Conservation (phyloP, 176 grass and related monocot species). For the Tillandsia leiboldiana region DNA sequence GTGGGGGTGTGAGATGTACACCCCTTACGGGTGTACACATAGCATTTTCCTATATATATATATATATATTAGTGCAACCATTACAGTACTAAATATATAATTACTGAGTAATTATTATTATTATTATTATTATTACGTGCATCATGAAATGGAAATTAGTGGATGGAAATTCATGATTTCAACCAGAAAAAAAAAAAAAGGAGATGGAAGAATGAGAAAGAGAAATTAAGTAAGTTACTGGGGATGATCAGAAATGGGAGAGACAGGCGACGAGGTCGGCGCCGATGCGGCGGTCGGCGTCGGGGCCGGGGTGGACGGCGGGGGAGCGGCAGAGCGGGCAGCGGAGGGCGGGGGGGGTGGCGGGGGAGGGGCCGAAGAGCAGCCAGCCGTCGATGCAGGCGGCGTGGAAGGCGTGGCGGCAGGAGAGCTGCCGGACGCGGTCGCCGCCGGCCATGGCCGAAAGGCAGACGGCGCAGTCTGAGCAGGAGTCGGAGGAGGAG, state of each 20-base stretch:
- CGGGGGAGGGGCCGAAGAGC: slow-evolving; percentile 7
- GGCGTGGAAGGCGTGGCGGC: slow-evolving; percentile 19
- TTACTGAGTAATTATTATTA: too few relatives aligned
- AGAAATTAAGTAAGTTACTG: too few relatives aligned
- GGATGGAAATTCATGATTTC: too few relatives aligned
- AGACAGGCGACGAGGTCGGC: slow-evolving; percentile 22
- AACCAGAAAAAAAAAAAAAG: too few relatives aligned
- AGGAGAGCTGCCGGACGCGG: slow-evolving; percentile 18
- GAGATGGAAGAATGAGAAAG: too few relatives aligned
- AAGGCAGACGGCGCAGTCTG: slow-evolving; percentile 17
- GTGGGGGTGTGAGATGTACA: too few relatives aligned
- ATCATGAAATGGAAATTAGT: too few relatives aligned
- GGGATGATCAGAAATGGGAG: slow-evolving; percentile 8
- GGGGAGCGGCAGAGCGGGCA: slow-evolving; percentile 23
- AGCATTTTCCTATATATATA: too few relatives aligned
- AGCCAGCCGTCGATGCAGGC: slow-evolving; percentile 25
- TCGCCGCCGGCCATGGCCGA: slow-evolving; percentile 15
- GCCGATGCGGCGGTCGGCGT: slow-evolving; percentile 9
- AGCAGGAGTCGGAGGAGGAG: not conserved
- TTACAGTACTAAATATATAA: too few relatives aligned
- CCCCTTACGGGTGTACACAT: too few relatives aligned
- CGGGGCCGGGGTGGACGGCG: not conserved
- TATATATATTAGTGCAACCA: too few relatives aligned
- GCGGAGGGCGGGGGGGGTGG: not conserved
- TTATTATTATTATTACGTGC: too few relatives aligned